phyloP scores from a whole-genome alignment of 495 filamentous ascomycete genomes.

The Hyphodiscus hymeniophilus region DNA sequence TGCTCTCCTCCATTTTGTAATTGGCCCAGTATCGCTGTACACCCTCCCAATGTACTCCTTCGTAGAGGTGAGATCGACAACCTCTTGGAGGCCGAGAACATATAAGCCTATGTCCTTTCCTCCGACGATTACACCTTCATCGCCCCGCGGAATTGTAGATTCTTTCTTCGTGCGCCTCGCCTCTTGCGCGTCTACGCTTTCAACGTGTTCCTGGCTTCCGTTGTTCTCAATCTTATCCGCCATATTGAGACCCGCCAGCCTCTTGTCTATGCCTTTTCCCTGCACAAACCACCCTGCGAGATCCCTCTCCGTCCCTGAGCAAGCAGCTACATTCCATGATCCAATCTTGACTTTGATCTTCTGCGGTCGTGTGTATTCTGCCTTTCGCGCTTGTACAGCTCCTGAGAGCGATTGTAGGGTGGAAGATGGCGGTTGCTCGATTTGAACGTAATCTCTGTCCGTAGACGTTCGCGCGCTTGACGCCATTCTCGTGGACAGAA shows the following conservation, averaged over 20 bases:
- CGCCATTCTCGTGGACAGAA: no score
- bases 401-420: conserved; percentile 32
- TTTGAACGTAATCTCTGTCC: conserved; percentile 2
- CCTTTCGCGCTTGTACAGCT: conserved; percentile 57
- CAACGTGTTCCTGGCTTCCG: conserved; percentile 24
- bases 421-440: conserved; percentile 10
- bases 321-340: conserved; percentile 89
- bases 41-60: conserved; percentile 48
- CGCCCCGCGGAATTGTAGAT: conserved; percentile 28
- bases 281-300: conserved; percentile 78
- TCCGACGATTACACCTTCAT: conserved; percentile 30
- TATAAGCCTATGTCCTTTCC: conserved; percentile 75
- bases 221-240: conserved; percentile 21
- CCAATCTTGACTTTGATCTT: conserved; percentile 78
- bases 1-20: conserved; percentile 71
- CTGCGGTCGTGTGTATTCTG: conserved; percentile 66
- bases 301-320: conserved; percentile 76
- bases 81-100: conserved; percentile 82
- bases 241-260: conserved; percentile 44
- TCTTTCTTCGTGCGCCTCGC: conserved; percentile 27
- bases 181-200: conserved; percentile 36
- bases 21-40: conserved; percentile 61
- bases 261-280: conserved; percentile 58
- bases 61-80: conserved; percentile 73
- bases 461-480: conserved; percentile 8